phyloP scores from a whole-genome alignment of 257 asterid species.

The Nicotiana tabacum region DNA sequence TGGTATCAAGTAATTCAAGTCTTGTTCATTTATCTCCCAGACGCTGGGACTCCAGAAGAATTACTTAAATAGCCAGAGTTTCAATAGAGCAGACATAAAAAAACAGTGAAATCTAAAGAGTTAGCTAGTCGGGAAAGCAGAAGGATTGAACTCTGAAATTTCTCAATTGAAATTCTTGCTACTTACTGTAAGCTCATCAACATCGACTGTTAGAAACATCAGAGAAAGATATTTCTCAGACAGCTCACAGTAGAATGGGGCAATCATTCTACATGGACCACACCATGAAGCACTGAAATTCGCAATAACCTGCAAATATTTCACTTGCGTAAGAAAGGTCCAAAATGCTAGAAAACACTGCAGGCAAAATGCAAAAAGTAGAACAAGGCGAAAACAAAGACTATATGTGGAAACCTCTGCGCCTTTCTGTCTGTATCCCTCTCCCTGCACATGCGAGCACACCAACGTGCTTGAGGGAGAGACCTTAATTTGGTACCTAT shows the following conservation, averaged over 20 bases:
- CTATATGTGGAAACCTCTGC: background rate
- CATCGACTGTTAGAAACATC: constrained; percentile 81
- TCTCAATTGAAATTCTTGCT: background rate
- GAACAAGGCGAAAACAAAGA: background rate
- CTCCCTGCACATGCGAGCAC: background rate
- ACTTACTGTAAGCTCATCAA: constrained; percentile 89
- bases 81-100: background rate
- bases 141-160: background rate
- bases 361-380: background rate
- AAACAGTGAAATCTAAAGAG: background rate
- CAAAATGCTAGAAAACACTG: background rate
- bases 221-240: constrained; percentile 74
- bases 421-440: background rate
- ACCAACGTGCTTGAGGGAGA: background rate
- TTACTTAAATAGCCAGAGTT: background rate
- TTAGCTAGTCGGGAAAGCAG: background rate
- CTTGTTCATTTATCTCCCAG: background rate
- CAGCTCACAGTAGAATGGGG: constrained; percentile 78
- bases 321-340: background rate
- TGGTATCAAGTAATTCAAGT: background rate
- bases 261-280: constrained; percentile 89
- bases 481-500: background rate
- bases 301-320: constrained; percentile 49
- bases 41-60: background rate
- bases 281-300: constrained; percentile 99